Evolutionary conservation across 768 basidiomycete species (phyloP).

Genomic region (Mycena latifolia): DNA sequence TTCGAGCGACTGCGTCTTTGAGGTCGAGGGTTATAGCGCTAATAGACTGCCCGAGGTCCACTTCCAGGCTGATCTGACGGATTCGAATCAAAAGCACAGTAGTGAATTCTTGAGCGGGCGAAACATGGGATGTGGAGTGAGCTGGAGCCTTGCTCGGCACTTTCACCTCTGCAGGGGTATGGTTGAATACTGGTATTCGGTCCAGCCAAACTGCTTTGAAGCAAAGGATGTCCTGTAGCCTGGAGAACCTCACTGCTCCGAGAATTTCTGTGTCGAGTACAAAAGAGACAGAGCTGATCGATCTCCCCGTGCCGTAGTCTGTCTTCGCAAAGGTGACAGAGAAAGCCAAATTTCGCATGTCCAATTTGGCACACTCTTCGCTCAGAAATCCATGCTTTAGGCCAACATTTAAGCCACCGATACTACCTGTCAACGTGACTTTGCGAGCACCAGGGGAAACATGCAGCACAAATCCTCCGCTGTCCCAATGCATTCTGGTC

Average conservation of each 20-base stretch:
- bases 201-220: conserved; percentile 97
- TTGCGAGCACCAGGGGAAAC: conserved; percentile 80
- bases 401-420: conserved; percentile 85
- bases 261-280: conserved; percentile 89
- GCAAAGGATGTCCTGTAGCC: conserved; percentile 92
- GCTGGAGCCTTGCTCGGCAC: conserved; percentile 37
- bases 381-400: conserved; percentile 89
- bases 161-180: conserved; percentile 43
- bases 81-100: conserved; percentile 78
- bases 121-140: conserved; percentile 32
- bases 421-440: conserved; percentile 80
- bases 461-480: conserved; percentile 90
- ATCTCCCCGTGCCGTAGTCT: conserved; percentile 48
- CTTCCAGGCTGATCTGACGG: conserved; percentile 77
- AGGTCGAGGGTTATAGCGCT: conserved; percentile 77
- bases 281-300: conserved; percentile 72
- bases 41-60: conserved; percentile 91
- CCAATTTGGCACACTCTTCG: conserved; percentile 84
- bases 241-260: conserved; percentile 84
- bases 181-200: conserved; percentile 81
- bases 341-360: conserved; percentile 86
- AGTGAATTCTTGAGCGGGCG: conserved; percentile 59
- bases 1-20: conserved; percentile 71
- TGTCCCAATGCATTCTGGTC: conserved; percentile 96
- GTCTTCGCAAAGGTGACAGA: conserved; percentile 76